Evolutionary conservation across 1,139 yeast genomes (phyloP).

Genomic region (Saccharomycopsis phalli): DNA sequence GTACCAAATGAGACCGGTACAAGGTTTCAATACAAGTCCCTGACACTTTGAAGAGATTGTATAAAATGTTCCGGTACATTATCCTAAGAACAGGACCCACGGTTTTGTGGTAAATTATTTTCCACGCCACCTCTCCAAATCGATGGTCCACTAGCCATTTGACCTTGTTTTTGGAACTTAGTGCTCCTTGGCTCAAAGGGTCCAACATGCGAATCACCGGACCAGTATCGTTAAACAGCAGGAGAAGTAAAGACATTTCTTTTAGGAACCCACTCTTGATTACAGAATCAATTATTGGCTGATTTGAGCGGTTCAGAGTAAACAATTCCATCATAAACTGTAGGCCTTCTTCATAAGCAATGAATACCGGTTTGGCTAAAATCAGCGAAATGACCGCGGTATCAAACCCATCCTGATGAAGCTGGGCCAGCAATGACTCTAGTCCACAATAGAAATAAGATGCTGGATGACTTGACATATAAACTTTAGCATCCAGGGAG

Average conservation of each 20-base stretch:
- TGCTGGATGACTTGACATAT: no score
- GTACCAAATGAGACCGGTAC: neutral
- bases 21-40: neutral
- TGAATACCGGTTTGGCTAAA: neutral
- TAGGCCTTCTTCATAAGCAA: neutral
- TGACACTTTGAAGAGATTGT: neutral
- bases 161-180: neutral
- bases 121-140: neutral
- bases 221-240: neutral
- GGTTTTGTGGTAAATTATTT: no score
- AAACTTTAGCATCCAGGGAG: no score
- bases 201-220: neutral
- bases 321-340: neutral
- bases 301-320: neutral
- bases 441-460: neutral
- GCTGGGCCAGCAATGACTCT: neutral
- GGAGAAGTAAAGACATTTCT: neutral
- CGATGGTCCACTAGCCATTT: neutral
- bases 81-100: no score
- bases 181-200: neutral
- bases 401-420: neutral
- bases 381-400: neutral
- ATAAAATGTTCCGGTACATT: no score
- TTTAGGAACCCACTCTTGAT: neutral
- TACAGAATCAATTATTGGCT: neutral